Evolutionary conservation across 1,284 basidiomycete genomes (phyloP).

Genomic region (Leccinum holopus): DNA sequence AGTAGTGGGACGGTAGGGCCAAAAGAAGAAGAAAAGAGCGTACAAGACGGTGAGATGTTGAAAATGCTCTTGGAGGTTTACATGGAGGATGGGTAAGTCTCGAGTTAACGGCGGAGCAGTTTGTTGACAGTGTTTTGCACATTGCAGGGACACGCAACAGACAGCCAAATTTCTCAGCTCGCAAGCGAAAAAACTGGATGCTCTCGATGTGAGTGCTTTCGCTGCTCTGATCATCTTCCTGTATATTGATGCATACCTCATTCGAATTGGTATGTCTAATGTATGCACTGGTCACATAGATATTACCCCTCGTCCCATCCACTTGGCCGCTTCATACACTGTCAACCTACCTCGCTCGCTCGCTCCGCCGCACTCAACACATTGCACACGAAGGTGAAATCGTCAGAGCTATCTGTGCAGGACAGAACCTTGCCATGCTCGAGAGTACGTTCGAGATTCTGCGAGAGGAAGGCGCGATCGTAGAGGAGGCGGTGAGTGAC

Average conservation of each 20-base stretch:
- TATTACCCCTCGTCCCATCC: conserved; percentile 68
- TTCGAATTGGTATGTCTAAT: conserved; percentile 3
- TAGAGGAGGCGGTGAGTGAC: conserved; percentile 60
- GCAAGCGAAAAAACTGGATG: conserved; percentile 77
- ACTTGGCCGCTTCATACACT: conserved; percentile 74
- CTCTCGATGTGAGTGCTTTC: conserved; percentile 59
- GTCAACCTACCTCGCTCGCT: conserved; percentile 75
- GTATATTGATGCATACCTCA: background rate
- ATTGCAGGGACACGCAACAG: conserved; percentile 47
- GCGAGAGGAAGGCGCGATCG: conserved; percentile 60
- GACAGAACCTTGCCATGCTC: conserved; percentile 62
- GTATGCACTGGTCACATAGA: conserved; percentile 40
- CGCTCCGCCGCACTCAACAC: conserved; percentile 76
- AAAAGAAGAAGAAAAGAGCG: conserved; percentile 10
- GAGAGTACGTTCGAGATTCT: conserved; percentile 36
- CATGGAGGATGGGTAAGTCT: conserved; percentile 66
- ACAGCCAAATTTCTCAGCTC: conserved; percentile 73
- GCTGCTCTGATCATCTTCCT: conserved; percentile 1
- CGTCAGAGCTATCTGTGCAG: conserved; percentile 66
- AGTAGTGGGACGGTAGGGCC: conserved; percentile 2
- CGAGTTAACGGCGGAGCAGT: background rate
- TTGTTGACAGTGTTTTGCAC: background rate
- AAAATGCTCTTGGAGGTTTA: conserved; percentile 77
- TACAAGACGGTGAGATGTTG: conserved; percentile 44
- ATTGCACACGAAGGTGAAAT: conserved; percentile 67